A percentile compares a stretch with the other conserved stretches of the same genome.
These are phyloP conservation scores for Pseudogymnoascus sp. DNA, from an alignment of 2,329 filamentous ascomycete species.

Conservation along the genomic window DNA sequence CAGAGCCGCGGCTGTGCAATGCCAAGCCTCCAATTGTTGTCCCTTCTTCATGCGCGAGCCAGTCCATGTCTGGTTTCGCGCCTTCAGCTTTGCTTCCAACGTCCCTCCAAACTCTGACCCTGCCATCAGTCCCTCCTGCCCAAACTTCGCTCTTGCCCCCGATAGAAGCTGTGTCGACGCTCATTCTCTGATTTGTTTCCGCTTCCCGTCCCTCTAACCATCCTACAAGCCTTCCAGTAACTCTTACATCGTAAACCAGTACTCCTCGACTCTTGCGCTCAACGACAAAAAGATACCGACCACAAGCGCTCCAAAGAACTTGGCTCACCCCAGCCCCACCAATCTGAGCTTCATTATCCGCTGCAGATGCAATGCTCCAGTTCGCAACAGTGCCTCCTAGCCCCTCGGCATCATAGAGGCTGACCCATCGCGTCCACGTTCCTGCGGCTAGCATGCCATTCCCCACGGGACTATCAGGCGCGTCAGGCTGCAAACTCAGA, in stretches of 20 bases:
- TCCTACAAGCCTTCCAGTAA: constrained; percentile 49
- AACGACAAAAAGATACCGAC: constrained; percentile 54
- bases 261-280: constrained; percentile 50
- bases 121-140: constrained; percentile 50
- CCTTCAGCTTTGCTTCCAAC: constrained; percentile 43
- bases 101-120: constrained; percentile 52
- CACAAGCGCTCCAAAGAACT: constrained; percentile 55
- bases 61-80: constrained; percentile 24
- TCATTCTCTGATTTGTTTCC: constrained; percentile 48
- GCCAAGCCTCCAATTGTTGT: constrained; percentile 1
- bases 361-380: constrained; percentile 51
- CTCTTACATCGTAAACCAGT: constrained; percentile 57
- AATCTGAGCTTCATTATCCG: constrained; percentile 42
- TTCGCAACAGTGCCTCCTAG: constrained; percentile 48
- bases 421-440: constrained; percentile 57
- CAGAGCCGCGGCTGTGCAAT: constrained; percentile 27
- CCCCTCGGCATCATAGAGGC: constrained; percentile 54
- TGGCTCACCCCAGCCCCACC: constrained; percentile 58
- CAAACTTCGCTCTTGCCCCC: constrained; percentile 45
- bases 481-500: constrained; percentile 40
- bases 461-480: constrained; percentile 21
- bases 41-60: constrained; percentile 28
- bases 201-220: constrained; percentile 44
- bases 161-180: constrained; percentile 47
- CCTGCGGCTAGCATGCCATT: constrained; percentile 48